Base-by-base conservation (phyloP, 2,329 filamentous ascomycete species). In the Pseudogymnoascus sp. region DNA sequence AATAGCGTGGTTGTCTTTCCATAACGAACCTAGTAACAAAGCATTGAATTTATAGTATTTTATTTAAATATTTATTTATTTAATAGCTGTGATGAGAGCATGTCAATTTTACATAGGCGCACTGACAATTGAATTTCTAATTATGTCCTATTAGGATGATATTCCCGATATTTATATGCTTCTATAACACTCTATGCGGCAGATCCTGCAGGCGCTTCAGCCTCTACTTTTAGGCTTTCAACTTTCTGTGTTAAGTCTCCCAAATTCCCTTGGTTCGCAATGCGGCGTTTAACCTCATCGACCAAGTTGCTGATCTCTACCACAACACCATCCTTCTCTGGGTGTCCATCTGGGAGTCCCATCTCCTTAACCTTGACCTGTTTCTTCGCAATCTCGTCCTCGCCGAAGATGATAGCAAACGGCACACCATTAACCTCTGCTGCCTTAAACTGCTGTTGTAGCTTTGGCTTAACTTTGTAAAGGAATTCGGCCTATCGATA, bases 291-390 rank as follows among this genome's bases (percentile, higher is more conserved):
- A 41, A 91, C 79, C 73, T 90, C 87, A 11, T 76, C 72, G 2
- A 85, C 82, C 70, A 92, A 75, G 61, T 85, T 78, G 32, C 74
- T 75, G 65, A 88, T 79, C 60, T 86, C 78, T 20, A 97, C 84
- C 61, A 91, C 75, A 41, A 92, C 81, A 58, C 92, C 93, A 63
- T 96, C 89, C 78, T 97, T 96, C 73, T 96, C 90, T 0, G 91
- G 87, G 79, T 97, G 89, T 25, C 86, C 90, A 39, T 94, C 87
- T 6, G 43, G 43, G n/a, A 95, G 78, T 50, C 91, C 86, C 76
- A 91, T 81, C 78, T 88, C 85, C 84, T 97, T 97, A 72, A 97
- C 82, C 75, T 89, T 90, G 67, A 95, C 88, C 73, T 96, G 88
- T 60, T 91, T 91, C 25, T 84, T 81, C 63, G 86, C 87, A 39